Conservation (phyloP, 345 rosid species). For the Aquilaria yunnanensis region DNA sequence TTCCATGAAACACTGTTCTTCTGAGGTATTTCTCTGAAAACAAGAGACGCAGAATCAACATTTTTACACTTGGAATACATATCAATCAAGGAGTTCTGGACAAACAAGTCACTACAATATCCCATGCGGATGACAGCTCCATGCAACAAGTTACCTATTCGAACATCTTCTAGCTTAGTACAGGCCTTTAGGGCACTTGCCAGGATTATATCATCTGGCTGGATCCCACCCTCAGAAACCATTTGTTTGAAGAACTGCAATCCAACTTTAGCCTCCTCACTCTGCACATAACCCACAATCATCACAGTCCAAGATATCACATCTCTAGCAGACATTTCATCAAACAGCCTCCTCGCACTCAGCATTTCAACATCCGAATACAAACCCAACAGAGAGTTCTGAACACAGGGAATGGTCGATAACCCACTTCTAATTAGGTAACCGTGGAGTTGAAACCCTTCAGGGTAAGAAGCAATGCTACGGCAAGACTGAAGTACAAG, state of each 20-base stretch:
- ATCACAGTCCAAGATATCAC: slow-evolving; percentile 66
- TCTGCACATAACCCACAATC: slow-evolving; percentile 45
- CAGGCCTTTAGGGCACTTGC: slow-evolving; percentile 65
- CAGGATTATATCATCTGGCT: slow-evolving; percentile 41
- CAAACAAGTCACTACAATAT: slow-evolving; percentile 37
- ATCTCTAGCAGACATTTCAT: slow-evolving; percentile 59
- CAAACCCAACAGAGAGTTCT: slow-evolving; percentile 42
- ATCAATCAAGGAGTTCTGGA: slow-evolving; percentile 57
- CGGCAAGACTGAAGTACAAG: slow-evolving; percentile 47
- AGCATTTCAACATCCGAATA: slow-evolving; percentile 26
- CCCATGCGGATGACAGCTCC: slow-evolving; percentile 43
- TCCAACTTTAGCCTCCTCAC: slow-evolving; percentile 30
- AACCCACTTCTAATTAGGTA: slow-evolving; percentile 46
- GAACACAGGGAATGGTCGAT: slow-evolving; percentile 31
- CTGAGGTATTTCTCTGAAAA: slow-evolving; percentile 33
- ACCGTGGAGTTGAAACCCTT: slow-evolving; percentile 37
- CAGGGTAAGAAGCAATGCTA: slow-evolving; percentile 2
- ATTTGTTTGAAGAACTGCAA: slow-evolving; percentile 44
- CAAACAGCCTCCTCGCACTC: slow-evolving; percentile 49
- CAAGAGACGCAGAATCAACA: slow-evolving; percentile 36
- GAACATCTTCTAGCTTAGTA: slow-evolving; percentile 21
- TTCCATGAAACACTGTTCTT: slow-evolving; percentile 64
- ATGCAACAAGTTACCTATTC: slow-evolving; percentile 44
- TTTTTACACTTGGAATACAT: slow-evolving; percentile 53
- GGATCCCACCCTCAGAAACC: slow-evolving; percentile 26